phyloP scores from a whole-genome alignment of 805 yeast genomes.

The Spathaspora arborariae region DNA sequence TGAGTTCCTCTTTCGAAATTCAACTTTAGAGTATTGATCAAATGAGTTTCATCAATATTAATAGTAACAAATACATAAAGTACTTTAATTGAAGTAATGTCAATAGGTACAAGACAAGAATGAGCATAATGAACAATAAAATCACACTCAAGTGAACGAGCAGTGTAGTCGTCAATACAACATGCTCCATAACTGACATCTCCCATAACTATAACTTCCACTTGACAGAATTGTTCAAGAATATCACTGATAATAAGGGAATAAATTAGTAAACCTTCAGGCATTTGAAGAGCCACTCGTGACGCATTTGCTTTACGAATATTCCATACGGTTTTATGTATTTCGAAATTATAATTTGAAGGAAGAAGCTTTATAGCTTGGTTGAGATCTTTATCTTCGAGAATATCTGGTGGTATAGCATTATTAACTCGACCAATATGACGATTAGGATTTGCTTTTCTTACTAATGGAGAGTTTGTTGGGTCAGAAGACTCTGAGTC shows the following conservation, averaged over 20 bases:
- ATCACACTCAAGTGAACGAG: slow-evolving; percentile 89
- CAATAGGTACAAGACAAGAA: slow-evolving; percentile 94
- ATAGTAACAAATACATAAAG: slow-evolving; percentile 95
- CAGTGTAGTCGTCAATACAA: slow-evolving; percentile 95
- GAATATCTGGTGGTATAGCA: slow-evolving; percentile 84
- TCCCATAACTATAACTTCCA: slow-evolving; percentile 93
- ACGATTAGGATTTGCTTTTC: slow-evolving; percentile 15
- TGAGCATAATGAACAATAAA: slow-evolving; percentile 96
- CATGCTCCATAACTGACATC: slow-evolving; percentile 99
- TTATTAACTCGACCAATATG: slow-evolving; percentile 63
- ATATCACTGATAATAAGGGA: slow-evolving; percentile 89
- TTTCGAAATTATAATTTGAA: slow-evolving; percentile 89
- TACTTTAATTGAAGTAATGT: slow-evolving; percentile 84
- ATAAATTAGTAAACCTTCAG: slow-evolving; percentile 89
- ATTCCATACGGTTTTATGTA: slow-evolving; percentile 95
- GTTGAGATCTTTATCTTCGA: slow-evolving; percentile 76
- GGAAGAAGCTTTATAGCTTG: slow-evolving; percentile 81
- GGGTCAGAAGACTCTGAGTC: slow-evolving; percentile 5
- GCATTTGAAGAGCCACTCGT: slow-evolving; percentile 94
- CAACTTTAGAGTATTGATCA: slow-evolving; percentile 67
- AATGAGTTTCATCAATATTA: slow-evolving; percentile 77
- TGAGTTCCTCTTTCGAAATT: slow-evolving; percentile 64
- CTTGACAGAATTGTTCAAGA: slow-evolving; percentile 82
- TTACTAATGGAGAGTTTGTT: background rate
- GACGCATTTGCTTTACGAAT: slow-evolving; percentile 69